These are phyloP conservation scores for Calonectria montana DNA, from an alignment of 2,329 filamentous ascomycete species.

Conservation along the genomic window DNA sequence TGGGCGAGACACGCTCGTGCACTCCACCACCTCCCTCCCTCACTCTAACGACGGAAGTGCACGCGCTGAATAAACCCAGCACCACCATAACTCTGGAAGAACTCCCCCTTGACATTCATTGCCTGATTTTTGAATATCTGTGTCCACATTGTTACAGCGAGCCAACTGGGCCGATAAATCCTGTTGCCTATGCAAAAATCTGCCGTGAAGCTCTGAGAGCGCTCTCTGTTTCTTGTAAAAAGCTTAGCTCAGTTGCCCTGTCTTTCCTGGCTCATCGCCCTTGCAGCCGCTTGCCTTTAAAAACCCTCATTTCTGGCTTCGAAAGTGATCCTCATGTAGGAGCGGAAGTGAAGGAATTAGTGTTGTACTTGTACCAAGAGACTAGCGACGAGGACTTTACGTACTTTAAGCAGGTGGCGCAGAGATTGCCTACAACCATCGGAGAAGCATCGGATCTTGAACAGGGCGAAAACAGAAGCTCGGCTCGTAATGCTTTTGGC, in stretches of 20 bases:
- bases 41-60: not conserved
- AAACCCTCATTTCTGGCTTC: not conserved
- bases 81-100: not conserved
- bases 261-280: not conserved
- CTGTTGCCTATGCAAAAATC: not conserved
- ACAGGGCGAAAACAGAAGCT: not conserved
- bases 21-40: not conserved
- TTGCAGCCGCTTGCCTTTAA: not conserved
- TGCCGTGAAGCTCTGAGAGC: not conserved
- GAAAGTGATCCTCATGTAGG: not conserved
- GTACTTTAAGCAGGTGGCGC: not conserved
- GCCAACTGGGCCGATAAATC: not conserved
- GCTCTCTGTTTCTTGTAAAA: not conserved
- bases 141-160: not conserved
- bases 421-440: not conserved
- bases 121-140: not conserved
- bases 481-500: not conserved
- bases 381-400: not conserved
- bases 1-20: too few relatives aligned
- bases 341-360: not conserved
- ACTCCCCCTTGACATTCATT: not conserved
- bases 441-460: not conserved
- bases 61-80: not conserved
- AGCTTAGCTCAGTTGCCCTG: not conserved
- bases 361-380: not conserved